A percentile compares a stretch with the other conserved stretches of the same genome.
Conservation (phyloP, 345 rosid genomes). For the Gossypium sturtianum region DNA sequence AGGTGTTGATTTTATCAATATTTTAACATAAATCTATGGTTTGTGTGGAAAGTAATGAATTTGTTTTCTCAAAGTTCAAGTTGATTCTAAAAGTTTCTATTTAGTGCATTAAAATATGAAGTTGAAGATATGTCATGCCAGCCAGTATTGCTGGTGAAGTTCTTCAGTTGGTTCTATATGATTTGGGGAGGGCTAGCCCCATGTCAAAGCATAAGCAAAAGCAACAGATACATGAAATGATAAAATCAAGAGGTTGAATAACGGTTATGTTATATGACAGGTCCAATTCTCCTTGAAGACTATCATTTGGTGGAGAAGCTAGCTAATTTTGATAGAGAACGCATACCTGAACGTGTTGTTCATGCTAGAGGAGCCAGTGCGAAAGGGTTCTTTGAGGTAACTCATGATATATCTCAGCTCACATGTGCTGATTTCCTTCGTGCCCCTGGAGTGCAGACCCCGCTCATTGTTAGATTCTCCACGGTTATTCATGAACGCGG, state of each 20-base stretch:
- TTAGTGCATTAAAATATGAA: not conserved
- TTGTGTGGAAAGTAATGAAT: not conserved
- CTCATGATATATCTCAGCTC: slow-evolving; percentile 71
- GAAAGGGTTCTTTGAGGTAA: slow-evolving; percentile 96
- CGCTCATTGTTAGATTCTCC: slow-evolving; percentile 92
- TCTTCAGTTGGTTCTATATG: not conserved
- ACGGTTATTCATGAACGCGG: slow-evolving; percentile 98
- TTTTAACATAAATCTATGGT: not conserved
- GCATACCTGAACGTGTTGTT: slow-evolving; percentile 99
- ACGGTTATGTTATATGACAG: slow-evolving; percentile 24
- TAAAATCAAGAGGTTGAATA: not conserved
- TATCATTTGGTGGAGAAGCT: slow-evolving; percentile 91
- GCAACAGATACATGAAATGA: not conserved
- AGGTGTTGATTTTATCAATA: not conserved
- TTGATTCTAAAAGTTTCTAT: not conserved
- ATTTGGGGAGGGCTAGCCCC: not conserved
- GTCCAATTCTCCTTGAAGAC: slow-evolving; percentile 96
- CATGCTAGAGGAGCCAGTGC: slow-evolving; percentile 99
- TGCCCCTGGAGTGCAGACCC: slow-evolving; percentile 88
- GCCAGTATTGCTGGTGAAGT: not conserved
- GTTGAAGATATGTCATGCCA: not conserved
- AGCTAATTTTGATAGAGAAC: slow-evolving; percentile 86
- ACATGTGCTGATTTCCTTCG: slow-evolving; percentile 96
- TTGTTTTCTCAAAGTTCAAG: not conserved
- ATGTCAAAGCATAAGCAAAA: not conserved